Evolutionary conservation across 768 basidiomycete species (phyloP).

Genomic region (Boletus pseudo-olivaceus): DNA sequence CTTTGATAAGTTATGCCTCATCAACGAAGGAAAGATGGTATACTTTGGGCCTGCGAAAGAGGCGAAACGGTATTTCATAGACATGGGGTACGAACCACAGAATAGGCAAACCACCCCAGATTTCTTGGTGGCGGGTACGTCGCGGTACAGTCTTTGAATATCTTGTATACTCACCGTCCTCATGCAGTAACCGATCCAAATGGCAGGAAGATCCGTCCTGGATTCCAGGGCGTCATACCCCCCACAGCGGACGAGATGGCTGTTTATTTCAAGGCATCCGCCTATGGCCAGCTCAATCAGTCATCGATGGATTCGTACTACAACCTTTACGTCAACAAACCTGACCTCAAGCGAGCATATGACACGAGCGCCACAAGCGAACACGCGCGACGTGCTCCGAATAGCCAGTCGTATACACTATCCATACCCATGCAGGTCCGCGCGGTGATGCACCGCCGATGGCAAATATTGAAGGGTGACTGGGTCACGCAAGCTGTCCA

Average conservation of each 20-base stretch:
- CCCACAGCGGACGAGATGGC: conserved; percentile 59
- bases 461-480: conserved; percentile 45
- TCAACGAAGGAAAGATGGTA: conserved; percentile 8
- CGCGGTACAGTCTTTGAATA: conserved; percentile 26
- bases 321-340: conserved; percentile 42
- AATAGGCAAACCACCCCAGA: conserved; percentile 59
- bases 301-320: conserved; percentile 47
- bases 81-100: conserved; percentile 42
- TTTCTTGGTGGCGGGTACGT: conserved; percentile 47
- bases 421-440: conserved; percentile 44
- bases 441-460: conserved; percentile 43
- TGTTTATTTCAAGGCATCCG: conserved; percentile 41
- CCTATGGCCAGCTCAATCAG: conserved; percentile 39
- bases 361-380: conserved; percentile 47
- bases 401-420: conserved; percentile 42
- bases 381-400: conserved; percentile 43
- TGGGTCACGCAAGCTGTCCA: conserved; percentile 33
- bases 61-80: background rate
- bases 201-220: conserved; percentile 48
- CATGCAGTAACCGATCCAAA: conserved; percentile 52
- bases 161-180: background rate
- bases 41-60: conserved; percentile 5
- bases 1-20: conserved; percentile 50
- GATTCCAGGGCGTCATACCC: conserved; percentile 40
- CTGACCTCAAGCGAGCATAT: conserved; percentile 42